Evolutionary conservation across 768 basidiomycete species (phyloP), one percentile per base, ranked within the genome.

Genomic region (Mycena amicta): DNA sequence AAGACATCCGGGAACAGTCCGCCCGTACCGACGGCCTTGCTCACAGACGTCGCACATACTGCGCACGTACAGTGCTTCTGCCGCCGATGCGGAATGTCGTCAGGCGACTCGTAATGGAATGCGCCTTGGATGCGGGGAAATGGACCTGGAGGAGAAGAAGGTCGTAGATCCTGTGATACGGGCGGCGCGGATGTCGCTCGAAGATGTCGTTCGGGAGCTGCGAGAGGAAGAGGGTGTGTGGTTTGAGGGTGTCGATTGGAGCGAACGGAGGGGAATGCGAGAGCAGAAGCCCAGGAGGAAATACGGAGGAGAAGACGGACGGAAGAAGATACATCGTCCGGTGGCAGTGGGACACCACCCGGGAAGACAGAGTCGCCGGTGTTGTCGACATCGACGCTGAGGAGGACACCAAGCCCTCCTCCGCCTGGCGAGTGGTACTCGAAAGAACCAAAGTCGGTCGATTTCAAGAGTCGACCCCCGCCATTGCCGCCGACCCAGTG

Each of bases 211-310:
- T 27, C 69, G 65, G 37, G 78, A 81, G 47, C 59, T 92, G 56
- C 75, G 85, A 39, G 82, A 87, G 59, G 81, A 85, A 31, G 82
- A 86, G 46, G 83, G 80, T 0, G 74, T 86, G 2, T 92, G 90
- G 90, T 87, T 83, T 56, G 86, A 90, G 52, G 89, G 89, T 0
- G 77, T 88, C 2, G 87, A 90, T 66, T 90, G 89, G 87, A 66
- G 82, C 4, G 81, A 83, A 67, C 69, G 78, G 53, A 73, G 77
- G 60, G 74, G 56, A 82, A 83, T 52, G 74, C 54, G 40, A 29
- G 62, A 52, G 57, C 76, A 41, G 68, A 72, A 62, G 58, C 56
- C 29, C 65, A 70, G 61, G 55, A 65, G 57, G 68, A 58, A 33
- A 70, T 68, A 60, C 63, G 63, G 57, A 69, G 67, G 64, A 61